Base-by-base conservation (phyloP, 1,139 yeast species). In the Lodderomyces jiufengensis region DNA sequence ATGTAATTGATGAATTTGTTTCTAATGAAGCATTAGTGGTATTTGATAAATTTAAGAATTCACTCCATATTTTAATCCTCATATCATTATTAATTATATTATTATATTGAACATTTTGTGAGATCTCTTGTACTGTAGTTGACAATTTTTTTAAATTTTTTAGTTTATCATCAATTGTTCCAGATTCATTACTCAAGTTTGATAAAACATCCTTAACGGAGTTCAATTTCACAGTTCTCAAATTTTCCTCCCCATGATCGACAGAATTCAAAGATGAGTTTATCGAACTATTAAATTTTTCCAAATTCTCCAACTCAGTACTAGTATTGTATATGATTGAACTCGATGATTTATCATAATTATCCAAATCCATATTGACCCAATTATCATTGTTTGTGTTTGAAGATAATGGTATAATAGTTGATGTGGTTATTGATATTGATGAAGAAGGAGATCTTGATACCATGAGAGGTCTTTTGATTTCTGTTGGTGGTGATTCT, bases 11-110 rank as follows among this genome's bases (percentile, higher is more conserved):
- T 26, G 12, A 21, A 16, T 11, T 9, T 14, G 14, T 12, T 18
- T 27, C 14, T 10, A 4, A 13, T 14, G 5, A 8, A 5, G 7
- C 2, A 4, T 9, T n/a, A 18, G 9, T 21, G 31, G 15, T 6
- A n/a, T n/a, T 13, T 12, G 20, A 12, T 9, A 57, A 41, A 3
- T 60, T 62, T 31, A 73, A 44, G 18, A 76, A 50, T 4, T 61
- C 30, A 0, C 80, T 79, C 84, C 84, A 78, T 6, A 68, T 55
- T 27, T 59, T 48, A 6, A 55, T 35, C 34, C 86, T 55, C 23
- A 69, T 43, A 3, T 61, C 61, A 33, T 63, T 59, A 37, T 52
- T 61, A 2, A 78, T 51, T 20, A 78, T 53, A 24, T 9, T 9
- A 24, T 5, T 5, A 24, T n/a, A 24, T 24, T 18, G 20, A 18